Evolutionary conservation across 1,139 yeast genomes (phyloP), one percentile per base, ranked within the genome.

Genomic region (Pichia sp.): DNA sequence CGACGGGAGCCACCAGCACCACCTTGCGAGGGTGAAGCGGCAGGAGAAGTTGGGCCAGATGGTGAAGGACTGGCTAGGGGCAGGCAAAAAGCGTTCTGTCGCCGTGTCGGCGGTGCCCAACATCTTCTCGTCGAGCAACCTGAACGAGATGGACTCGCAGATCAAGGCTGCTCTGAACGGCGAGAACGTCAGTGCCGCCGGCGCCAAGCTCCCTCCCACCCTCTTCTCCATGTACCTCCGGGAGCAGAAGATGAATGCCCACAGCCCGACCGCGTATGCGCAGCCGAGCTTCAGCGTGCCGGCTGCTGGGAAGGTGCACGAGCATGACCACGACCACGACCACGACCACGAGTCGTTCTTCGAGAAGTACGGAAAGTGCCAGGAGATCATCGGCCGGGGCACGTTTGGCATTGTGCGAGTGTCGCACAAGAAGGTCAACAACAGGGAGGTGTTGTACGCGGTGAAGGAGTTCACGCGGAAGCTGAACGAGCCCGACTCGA

Each of bases 51-150:
- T 92, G 50, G 80, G 90, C 19, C 84, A 84, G 59, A 88, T 92
- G 96, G 77, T 93, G 61, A 89, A 89, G 63, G 96, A 89, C 66
- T 76, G 90, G 60, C 72, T 92, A 38, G 92, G 93, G 11, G 90
- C 92, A 10, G 87, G 87, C 64, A 87, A 85, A 67, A 76, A 87
- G 41, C 76, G 96, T 52, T 89, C 84, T 62, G 93, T 84, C 62
- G 96, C 96, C 1, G 84, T 85, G 51, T 80, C 87, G 52, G 96
- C 96, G 0, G 87, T 89, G n/a, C 95, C 95, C 1, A 87, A 85
- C 59, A 72, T 81, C 26, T 68, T 79, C 46, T 71, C 74, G n/a
- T 64, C 70, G 1, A 65, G 60, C 8, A 63, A 64, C 49, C 51
- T 66, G 32, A 62, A 59, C 11, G 63, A 62, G 16, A 54, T 66